Evolutionary conservation across 257 asterid species (phyloP).

Genomic region (Ilex asprella): DNA sequence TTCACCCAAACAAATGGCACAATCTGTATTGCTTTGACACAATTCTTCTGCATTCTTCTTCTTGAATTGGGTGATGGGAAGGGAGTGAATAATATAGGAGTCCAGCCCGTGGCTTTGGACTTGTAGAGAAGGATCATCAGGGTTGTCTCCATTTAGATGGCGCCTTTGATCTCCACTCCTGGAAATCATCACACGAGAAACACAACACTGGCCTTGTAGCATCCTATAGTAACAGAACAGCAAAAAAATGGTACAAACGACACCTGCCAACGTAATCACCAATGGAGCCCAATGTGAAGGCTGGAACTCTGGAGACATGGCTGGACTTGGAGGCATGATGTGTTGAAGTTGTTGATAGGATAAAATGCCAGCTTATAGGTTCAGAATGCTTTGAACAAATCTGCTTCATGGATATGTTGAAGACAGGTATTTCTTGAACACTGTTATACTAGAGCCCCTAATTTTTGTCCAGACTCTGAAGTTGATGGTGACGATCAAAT

Average conservation of each 20-base stretch:
- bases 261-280: slow-evolving; percentile 35
- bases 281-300: slow-evolving; percentile 47
- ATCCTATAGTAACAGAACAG: slow-evolving; percentile 43
- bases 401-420: no score
- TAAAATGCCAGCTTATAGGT: no score
- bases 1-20: slow-evolving; percentile 73
- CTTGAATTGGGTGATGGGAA: slow-evolving; percentile 57
- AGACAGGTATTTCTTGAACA: no score
- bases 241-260: slow-evolving; percentile 40
- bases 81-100: slow-evolving; percentile 43
- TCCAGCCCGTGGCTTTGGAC: slow-evolving; percentile 47
- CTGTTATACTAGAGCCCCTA: no score
- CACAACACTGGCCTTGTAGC: slow-evolving; percentile 25
- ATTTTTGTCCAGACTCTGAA: no score
- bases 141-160: slow-evolving; percentile 29
- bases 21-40: slow-evolving; percentile 17
- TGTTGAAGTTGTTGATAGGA: neutral
- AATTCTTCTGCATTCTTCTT: slow-evolving; percentile 16
- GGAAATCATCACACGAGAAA: slow-evolving; percentile 11
- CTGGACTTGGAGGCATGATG: slow-evolving; percentile 28
- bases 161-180: slow-evolving; percentile 29
- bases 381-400: no score
- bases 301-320: slow-evolving; percentile 17
- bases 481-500: neutral
- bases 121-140: slow-evolving; percentile 42